Conservation (phyloP, 495 filamentous ascomycete species). For the Neurospora hispaniola region DNA sequence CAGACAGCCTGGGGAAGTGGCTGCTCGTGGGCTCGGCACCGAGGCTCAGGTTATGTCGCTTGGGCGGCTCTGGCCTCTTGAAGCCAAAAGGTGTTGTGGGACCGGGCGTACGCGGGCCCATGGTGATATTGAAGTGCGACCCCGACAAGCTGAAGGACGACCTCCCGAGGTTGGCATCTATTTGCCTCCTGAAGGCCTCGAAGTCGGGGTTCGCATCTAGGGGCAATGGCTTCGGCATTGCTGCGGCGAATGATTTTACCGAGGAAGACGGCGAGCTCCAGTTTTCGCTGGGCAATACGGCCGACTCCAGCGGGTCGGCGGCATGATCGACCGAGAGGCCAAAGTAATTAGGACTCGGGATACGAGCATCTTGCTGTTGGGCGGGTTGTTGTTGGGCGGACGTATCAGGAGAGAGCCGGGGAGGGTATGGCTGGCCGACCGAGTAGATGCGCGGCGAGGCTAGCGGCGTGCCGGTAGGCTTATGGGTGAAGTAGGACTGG, state of each 20-base stretch:
- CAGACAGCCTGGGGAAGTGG: slow-evolving; percentile 12
- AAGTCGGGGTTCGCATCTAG: slow-evolving; percentile 66
- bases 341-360: slow-evolving; percentile 74
- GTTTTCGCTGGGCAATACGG: slow-evolving; percentile 49
- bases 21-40: slow-evolving; percentile 25
- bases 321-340: slow-evolving; percentile 54
- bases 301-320: slow-evolving; percentile 49
- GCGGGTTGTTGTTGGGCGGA: slow-evolving; percentile 9
- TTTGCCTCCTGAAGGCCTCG: slow-evolving; percentile 61
- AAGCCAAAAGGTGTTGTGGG: slow-evolving; percentile 22
- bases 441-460: slow-evolving; percentile 33
- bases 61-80: slow-evolving; percentile 27
- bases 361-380: slow-evolving; percentile 23
- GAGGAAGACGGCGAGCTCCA: slow-evolving; percentile 62
- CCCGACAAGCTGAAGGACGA: slow-evolving; percentile 40
- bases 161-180: slow-evolving; percentile 45
- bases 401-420: slow-evolving; percentile 28
- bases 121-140: slow-evolving; percentile 29
- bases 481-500: slow-evolving; percentile 26
- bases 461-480: slow-evolving; percentile 30
- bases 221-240: slow-evolving; percentile 57
- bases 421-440: slow-evolving; percentile 33
- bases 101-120: slow-evolving; percentile 10
- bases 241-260: slow-evolving; percentile 54
- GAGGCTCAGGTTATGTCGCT: slow-evolving; percentile 26